Conservation (phyloP, 257 asterid genomes). For the Verbascum thapsus region DNA sequence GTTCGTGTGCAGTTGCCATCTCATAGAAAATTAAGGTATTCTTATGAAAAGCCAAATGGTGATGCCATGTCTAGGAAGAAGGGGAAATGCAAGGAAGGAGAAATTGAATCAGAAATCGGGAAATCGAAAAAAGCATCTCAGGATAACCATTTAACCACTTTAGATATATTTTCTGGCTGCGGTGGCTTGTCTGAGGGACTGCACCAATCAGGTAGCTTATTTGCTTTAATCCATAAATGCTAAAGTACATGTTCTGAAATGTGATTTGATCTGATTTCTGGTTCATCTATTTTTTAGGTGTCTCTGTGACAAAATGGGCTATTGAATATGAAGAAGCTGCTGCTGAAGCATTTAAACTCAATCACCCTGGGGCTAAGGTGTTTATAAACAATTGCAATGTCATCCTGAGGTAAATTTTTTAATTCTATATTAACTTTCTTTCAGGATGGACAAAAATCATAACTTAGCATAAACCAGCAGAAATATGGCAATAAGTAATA, state of each 20-base stretch:
- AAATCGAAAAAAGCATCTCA: constrained; percentile 27
- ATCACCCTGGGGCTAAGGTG: constrained; percentile 77
- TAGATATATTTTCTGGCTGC: constrained; percentile 96
- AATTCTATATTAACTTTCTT: constrained; percentile 1
- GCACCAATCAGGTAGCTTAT: constrained; percentile 63
- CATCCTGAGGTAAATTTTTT: constrained; percentile 63
- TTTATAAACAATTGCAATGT: constrained; percentile 88
- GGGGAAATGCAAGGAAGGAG: constrained; percentile 87
- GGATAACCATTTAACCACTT: constrained; percentile 51
- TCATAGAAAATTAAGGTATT: constrained; percentile 55
- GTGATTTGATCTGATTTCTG: constrained; percentile 17
- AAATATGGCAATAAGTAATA: constrained; percentile 24
- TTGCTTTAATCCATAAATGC: constrained; percentile 25
- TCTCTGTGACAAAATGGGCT: constrained; percentile 86
- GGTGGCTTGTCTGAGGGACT: constrained; percentile 97
- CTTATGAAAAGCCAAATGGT: constrained; percentile 43
- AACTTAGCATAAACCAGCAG: constrained; percentile 14
- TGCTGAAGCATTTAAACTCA: constrained; percentile 89
- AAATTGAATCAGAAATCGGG: constrained; percentile 45
- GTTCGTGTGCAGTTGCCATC: constrained; percentile 70
- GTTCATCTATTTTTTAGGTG: constrained; percentile 51
- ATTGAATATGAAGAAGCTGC: constrained; percentile 93
- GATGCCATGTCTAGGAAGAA: constrained; percentile 54
- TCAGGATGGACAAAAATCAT: constrained; percentile 10
- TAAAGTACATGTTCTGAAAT: no score